Base-by-base conservation (phyloP, 371 early-diverging fungal genomes). In the Actinomucor elegans region DNA sequence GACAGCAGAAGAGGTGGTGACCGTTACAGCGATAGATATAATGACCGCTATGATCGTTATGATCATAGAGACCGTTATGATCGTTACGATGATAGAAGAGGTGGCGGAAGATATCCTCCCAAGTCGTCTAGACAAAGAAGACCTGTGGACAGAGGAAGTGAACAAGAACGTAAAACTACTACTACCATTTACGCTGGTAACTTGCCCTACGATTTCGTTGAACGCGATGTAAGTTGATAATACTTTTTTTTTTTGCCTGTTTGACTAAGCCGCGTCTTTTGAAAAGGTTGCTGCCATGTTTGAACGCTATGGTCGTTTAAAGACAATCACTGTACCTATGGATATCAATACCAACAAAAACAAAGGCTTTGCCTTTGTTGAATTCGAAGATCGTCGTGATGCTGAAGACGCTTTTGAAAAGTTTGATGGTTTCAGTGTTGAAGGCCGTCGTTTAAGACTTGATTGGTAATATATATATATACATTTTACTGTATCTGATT, bases 351-450 rank as follows among this genome's bases (percentile, higher is more conserved):
- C 90, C 18, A 79, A 80, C 34, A 82, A 85, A 33, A 91, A 91
- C 78, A 91, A 89, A 64, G 91, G 91, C 6, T 91, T 91, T 61
- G 83, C 89, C 7, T 91, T 91, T 71, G 83, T 88, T 33, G 82
- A 87, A 49, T 91, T 80, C 66, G 87, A 87, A 49, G 85, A 89
- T 41, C 81, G 90, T 53, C 77, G 81, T 48, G 85, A 88, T 59
- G 91, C 91, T 11, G 88, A 88, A 61, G 88, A 86, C 53, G 91
- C 89, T 4, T 83, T 80, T 70, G 81, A 83, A 52, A 87, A 87
- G 73, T 87, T 78, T 57, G 80, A 87, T 62, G 83, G 81, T 45
- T 84, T 83, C 50, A 81, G 73, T 34, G 81, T 91, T 14, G 85
- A 88, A 57, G 89, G 88, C 17, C 82, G 91, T 52, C 75, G 86